Percentiles rank a stretch among this genome's conserved stretches.
phyloP scores from a whole-genome alignment of 345 rosid genomes.

The Theobroma cacao region DNA sequence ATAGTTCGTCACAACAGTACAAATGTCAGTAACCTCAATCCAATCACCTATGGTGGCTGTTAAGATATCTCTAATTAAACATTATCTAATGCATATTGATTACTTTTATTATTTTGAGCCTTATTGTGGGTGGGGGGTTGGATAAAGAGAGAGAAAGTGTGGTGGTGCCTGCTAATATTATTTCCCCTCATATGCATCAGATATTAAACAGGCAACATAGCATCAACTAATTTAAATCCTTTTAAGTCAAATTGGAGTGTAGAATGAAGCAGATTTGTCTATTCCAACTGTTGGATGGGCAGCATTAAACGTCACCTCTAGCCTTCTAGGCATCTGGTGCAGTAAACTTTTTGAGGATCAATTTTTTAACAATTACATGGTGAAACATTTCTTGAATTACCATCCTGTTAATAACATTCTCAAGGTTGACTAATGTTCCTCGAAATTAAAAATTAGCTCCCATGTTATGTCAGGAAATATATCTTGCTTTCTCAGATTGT shows the following conservation, averaged over 20 bases:
- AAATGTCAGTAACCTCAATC: neutral
- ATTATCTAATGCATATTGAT: neutral
- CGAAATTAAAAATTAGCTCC: neutral
- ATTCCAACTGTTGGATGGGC: neutral
- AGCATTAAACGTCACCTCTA: neutral
- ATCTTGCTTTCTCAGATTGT: neutral
- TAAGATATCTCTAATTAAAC: neutral
- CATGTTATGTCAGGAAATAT: neutral
- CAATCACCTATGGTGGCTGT: neutral
- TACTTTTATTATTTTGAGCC: neutral
- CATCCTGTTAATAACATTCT: neutral
- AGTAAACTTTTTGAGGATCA: neutral
- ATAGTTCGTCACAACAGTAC: neutral
- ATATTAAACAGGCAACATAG: neutral
- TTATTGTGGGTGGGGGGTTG: neutral
- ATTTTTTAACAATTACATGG: neutral
- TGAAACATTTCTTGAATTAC: neutral
- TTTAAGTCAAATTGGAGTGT: neutral
- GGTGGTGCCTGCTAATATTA: neutral
- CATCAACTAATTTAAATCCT: too few relatives aligned
- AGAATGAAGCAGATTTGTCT: neutral
- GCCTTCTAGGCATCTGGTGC: neutral
- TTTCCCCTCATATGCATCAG: neutral
- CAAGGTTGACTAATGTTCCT: neutral
- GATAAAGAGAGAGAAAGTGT: neutral